Evolutionary conservation across 805 yeast genomes (phyloP), one percentile per base, ranked within the genome.

Genomic region (Cyberlindnera mycetangii): DNA sequence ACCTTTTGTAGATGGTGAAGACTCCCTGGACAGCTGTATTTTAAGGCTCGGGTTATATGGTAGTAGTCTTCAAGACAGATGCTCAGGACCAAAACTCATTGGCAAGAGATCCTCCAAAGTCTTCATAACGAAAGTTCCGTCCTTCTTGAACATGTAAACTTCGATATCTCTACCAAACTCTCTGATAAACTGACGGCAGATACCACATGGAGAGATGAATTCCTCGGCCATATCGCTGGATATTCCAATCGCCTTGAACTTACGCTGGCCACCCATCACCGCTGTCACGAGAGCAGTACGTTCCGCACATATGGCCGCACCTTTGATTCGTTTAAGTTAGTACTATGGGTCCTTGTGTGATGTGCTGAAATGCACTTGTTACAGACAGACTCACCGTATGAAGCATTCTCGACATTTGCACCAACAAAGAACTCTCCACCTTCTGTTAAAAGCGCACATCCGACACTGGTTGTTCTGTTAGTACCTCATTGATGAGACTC

Each of bases 381-480:
- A n/a, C 7, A 31, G 20, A 17, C 3, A 6, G 4, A 60, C 25
- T 67, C 71, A 11, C 88, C 95, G 59, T 86, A 90, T 39, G 93
- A 80, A 3, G 97, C 98, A 61, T 92, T 93, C 61, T 92, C 99
- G 21, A 93, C 81, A 54, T 92, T 92, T 32, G 95, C 95, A 5
- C 98, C 99, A 11, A 66, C 58, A 19, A 83, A 66, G 34, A 60
- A 69, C 16, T 67, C 66, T 3, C 78, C 85, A 8, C 68, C 59
- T 0, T 59, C 62, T 1, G 88, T 71, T 19, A 87, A 58, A 2
- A 92, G 55, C 3, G 83, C 77, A 42, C 95, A 87, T 0, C 98
- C 98, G 2, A 92, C 99, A 40, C 88, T 71, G 42, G 42, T 9
- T 32, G 32, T 14, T 24, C n/a, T 4, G 39, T 39, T 45, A 40